Percentiles rank a stretch among this genome's conserved stretches.
phyloP scores from a whole-genome alignment of 2,329 filamentous ascomycete species.

The Paraphaeosphaeria sporulosa region DNA sequence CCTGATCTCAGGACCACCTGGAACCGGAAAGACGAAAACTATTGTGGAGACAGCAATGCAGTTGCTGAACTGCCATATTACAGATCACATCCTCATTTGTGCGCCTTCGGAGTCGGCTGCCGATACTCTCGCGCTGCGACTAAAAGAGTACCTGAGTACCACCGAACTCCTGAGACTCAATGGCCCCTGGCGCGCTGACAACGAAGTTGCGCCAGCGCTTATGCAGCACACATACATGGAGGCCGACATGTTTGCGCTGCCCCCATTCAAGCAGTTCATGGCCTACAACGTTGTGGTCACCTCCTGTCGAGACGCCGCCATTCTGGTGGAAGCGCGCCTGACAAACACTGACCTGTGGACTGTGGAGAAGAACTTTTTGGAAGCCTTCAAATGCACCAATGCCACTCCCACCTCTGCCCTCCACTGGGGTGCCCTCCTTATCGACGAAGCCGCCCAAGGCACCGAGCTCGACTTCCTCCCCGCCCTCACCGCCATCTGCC shows the following conservation, averaged over 20 bases:
- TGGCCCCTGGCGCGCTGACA: constrained; percentile 49
- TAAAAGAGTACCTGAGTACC: constrained; percentile 47
- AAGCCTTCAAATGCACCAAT: constrained; percentile 40
- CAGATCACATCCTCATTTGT: constrained; percentile 52
- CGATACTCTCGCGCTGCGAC: constrained; percentile 52
- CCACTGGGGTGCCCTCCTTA: constrained; percentile 54
- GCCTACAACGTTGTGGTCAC: constrained; percentile 53
- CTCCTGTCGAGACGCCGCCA: constrained; percentile 51
- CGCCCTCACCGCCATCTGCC: constrained; percentile 51
- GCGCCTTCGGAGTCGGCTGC: constrained; percentile 57
- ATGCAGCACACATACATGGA: constrained; percentile 50
- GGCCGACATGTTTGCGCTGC: constrained; percentile 52
- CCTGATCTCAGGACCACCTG: constrained; percentile 58
- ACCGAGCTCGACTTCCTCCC: constrained; percentile 53
- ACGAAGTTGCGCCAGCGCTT: constrained; percentile 52
- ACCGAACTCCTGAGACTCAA: constrained; percentile 54
- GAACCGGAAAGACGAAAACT: constrained; percentile 62
- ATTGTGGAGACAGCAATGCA: constrained; percentile 55
- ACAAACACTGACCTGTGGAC: constrained; percentile 53
- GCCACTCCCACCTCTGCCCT: constrained; percentile 22
- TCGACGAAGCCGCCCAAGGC: constrained; percentile 58
- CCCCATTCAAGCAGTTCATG: constrained; percentile 50
- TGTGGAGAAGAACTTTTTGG: constrained; percentile 44
- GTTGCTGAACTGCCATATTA: constrained; percentile 29
- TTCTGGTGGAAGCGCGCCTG: constrained; percentile 52